These are phyloP conservation scores for Ustilago nuda DNA, from an alignment of 1,284 basidiomycete species.

Conservation along the genomic window DNA sequence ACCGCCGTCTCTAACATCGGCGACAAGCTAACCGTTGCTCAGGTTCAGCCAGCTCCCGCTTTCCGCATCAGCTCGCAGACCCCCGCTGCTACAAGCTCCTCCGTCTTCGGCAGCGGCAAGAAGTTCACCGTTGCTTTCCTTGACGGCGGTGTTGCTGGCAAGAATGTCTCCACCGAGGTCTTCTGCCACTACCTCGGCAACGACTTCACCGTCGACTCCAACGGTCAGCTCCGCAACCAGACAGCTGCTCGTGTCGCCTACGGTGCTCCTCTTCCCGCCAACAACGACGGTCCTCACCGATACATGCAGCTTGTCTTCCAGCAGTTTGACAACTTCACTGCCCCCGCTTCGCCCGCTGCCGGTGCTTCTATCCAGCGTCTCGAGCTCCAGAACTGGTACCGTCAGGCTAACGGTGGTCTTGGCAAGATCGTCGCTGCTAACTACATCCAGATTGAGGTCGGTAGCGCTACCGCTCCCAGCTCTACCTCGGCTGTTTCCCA, in stretches of 20 bases:
- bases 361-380: constrained; percentile 30
- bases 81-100: constrained; percentile 16
- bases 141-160: constrained; percentile 49
- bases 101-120: constrained; percentile 36
- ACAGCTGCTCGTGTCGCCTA: constrained; percentile 43
- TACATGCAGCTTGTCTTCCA: constrained; percentile 61
- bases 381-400: constrained; percentile 44
- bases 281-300: constrained; percentile 55
- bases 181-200: constrained; percentile 55
- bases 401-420: constrained; percentile 47
- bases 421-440: constrained; percentile 56
- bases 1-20: constrained; percentile 42
- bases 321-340: constrained; percentile 54
- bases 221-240: constrained; percentile 36
- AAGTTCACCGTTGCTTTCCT: constrained; percentile 49
- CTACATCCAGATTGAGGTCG: constrained; percentile 58
- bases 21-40: constrained; percentile 46
- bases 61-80: constrained; percentile 47
- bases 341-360: constrained; percentile 42
- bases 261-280: constrained; percentile 46
- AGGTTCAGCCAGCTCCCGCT: constrained; percentile 45
- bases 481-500: constrained; percentile 36
- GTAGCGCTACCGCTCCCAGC: constrained; percentile 37
- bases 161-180: constrained; percentile 36
- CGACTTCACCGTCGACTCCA: constrained; percentile 37